A percentile compares a stretch with the other conserved stretches of the same genome.
Evolutionary conservation across 1,284 basidiomycete species (phyloP).

Genomic region (Pyrrhoderma noxium): DNA sequence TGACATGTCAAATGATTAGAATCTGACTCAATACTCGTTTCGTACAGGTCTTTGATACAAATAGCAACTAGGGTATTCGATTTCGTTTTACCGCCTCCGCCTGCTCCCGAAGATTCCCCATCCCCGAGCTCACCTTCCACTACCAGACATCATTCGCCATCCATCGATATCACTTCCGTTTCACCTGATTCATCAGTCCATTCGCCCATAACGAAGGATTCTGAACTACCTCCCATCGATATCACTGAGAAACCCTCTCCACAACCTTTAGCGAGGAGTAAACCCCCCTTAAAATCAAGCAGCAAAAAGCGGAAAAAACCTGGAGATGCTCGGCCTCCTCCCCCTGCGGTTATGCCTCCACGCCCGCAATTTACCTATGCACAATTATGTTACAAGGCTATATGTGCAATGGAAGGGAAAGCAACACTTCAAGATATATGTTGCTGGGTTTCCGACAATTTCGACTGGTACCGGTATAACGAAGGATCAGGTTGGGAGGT

Average conservation of each 20-base stretch:
- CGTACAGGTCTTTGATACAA: conserved; percentile 87
- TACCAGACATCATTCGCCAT: conserved; percentile 52
- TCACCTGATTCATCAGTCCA: conserved; percentile 75
- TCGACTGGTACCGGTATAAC: conserved; percentile 84
- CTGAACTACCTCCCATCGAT: conserved; percentile 23
- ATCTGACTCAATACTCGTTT: conserved; percentile 15
- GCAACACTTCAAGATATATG: conserved; percentile 90
- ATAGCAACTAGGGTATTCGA: conserved; percentile 97
- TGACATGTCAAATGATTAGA: conserved; percentile 14
- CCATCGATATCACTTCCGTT: conserved; percentile 72
- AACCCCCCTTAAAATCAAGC: conserved; percentile 38
- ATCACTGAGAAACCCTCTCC: conserved; percentile 20
- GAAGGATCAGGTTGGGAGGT: conserved; percentile 84
- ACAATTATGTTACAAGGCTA: conserved; percentile 72
- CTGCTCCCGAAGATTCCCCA: conserved; percentile 64
- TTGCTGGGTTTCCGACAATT: conserved; percentile 82
- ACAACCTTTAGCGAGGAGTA: conserved; percentile 26
- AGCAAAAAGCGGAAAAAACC: conserved; percentile 71
- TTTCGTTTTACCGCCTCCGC: conserved; percentile 83
- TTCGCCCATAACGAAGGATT: conserved; percentile 41
- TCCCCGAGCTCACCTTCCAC: conserved; percentile 66
- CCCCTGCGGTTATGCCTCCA: conserved; percentile 69
- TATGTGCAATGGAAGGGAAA: conserved; percentile 73
- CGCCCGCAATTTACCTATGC: conserved; percentile 75
- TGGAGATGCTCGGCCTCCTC: conserved; percentile 36